Percentiles rank a stretch among this genome's conserved stretches.
phyloP scores from a whole-genome alignment of 2,329 filamentous ascomycete genomes.

The Parafenestella ontariensis region DNA sequence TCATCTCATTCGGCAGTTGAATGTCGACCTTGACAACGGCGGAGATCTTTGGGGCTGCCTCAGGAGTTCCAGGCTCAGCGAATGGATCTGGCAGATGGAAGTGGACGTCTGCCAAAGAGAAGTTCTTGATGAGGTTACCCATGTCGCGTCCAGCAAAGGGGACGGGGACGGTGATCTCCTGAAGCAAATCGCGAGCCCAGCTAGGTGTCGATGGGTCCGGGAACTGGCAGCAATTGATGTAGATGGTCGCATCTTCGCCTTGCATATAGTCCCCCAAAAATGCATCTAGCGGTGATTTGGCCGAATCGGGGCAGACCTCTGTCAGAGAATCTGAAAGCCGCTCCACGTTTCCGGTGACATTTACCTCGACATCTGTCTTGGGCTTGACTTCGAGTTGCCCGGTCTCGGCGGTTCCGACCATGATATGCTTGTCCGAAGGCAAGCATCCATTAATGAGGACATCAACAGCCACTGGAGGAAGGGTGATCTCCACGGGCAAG shows the following conservation, averaged over 20 bases:
- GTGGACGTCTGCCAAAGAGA: conserved; percentile 83
- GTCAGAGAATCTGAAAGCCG: conserved; percentile 77
- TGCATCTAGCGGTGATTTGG: conserved; percentile 82
- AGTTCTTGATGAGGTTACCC: conserved; percentile 84
- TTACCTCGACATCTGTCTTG: conserved; percentile 69
- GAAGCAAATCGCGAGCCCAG: conserved; percentile 83
- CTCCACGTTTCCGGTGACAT: conserved; percentile 74
- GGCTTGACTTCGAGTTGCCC: conserved; percentile 71
- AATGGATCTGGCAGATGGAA: conserved; percentile 84
- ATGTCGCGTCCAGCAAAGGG: conserved; percentile 83
- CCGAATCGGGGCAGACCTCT: conserved; percentile 74
- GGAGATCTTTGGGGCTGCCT: conserved; percentile 78
- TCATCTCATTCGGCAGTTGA: conserved; percentile 81
- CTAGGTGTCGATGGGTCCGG: conserved; percentile 72
- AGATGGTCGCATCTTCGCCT: conserved; percentile 78
- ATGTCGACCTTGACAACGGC: conserved; percentile 83
- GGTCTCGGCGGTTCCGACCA: conserved; percentile 78
- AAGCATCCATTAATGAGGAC: conserved; percentile 85
- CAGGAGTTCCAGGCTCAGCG: conserved; percentile 76
- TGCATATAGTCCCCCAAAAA: conserved; percentile 83
- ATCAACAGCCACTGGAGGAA: conserved; percentile 84
- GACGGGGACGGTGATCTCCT: conserved; percentile 81
- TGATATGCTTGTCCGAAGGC: conserved; percentile 73
- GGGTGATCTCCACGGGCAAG: conserved; percentile 76
- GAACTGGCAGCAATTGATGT: conserved; percentile 78